phyloP scores from a whole-genome alignment of 1,139 yeast species.

The Pichia sp. region DNA sequence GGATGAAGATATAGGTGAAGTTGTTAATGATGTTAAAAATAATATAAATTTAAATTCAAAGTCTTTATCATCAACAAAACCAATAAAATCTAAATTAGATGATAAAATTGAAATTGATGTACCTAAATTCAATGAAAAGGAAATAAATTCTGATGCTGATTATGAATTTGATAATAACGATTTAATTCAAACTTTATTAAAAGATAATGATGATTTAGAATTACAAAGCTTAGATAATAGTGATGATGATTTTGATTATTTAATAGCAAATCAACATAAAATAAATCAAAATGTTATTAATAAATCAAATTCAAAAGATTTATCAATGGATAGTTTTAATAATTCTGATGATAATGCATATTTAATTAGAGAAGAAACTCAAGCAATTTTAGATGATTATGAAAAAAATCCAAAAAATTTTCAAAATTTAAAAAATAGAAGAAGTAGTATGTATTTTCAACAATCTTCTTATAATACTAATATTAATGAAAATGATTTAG shows the following conservation, averaged over 20 bases:
- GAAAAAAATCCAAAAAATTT: constrained; percentile 29
- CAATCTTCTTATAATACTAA: constrained; percentile 10
- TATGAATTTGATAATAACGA: constrained; percentile 71
- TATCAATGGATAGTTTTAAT: constrained; percentile 20
- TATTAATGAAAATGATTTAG: constrained; percentile 26
- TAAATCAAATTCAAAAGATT: constrained; percentile 41
- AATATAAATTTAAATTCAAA: background rate
- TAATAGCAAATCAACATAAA: constrained; percentile 24
- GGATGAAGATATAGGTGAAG: constrained; percentile 67
- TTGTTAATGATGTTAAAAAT: constrained; percentile 28
- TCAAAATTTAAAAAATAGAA: constrained; percentile 7
- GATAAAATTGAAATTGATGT: constrained; percentile 32
- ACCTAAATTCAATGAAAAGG: constrained; percentile 48
- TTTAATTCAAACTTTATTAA: constrained; percentile 60
- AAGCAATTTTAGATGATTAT: constrained; percentile 38
- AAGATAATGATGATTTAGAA: constrained; percentile 55
- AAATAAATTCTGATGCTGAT: constrained; percentile 57
- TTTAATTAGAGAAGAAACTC: constrained; percentile 40
- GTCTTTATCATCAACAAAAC: too few relatives aligned
- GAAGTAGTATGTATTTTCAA: constrained; percentile 16
- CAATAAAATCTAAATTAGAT: constrained; percentile 1
- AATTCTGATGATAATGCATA: constrained; percentile 26
- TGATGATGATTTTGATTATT: constrained; percentile 45
- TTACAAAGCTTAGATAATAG: constrained; percentile 44
- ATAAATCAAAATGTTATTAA: constrained; percentile 13